Evolutionary conservation across 495 filamentous ascomycete species (phyloP), one percentile per base, ranked within the genome.

Genomic region (Parachaetomium inaequale): DNA sequence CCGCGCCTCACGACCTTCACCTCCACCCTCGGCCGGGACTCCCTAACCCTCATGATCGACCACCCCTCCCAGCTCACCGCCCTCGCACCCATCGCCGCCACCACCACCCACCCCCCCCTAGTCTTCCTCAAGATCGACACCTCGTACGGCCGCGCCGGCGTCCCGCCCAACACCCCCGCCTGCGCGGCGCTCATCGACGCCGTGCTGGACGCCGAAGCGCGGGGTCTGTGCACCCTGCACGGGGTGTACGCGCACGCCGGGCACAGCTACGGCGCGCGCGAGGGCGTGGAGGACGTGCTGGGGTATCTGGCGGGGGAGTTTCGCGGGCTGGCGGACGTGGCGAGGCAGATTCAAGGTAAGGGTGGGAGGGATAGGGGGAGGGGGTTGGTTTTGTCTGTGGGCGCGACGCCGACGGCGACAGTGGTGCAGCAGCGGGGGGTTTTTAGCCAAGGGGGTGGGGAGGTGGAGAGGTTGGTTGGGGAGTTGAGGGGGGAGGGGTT

Each of bases 181-280:
- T 85, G 87, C 63, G 65, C 71, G 1, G 66, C 70, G 0, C 70
- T 92, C 0, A 63, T 91, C 36, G 70, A 78, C 40, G 78, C 75
- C 31, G 69, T 83, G 2, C 69, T 87, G 0, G 63, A 55, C 17
- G 75, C 77, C 3, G 77, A 79, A 2, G 63, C 69, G 0, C 47
- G 52, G 0, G 80, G 82, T 0, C 38, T 56, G n/a, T 73, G 75
- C 10, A 63, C 68, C 0, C 72, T 94, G 3, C 71, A 82, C 17
- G 92, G 91, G 1, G 68, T 93, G 19, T 96, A 95, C 73, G 84
- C 81, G n/a, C 91, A 95, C 70, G 87, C 87, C 4, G 90, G 91
- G 4, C 83, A 90, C 58, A 89, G 85, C 32, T 95, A 96, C 25
- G 53, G 4, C 14, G 59, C 32, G 42, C 19, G 59, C 71, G 79